Conservation (phyloP, 495 filamentous ascomycete genomes). For the Penicillium goetzii region DNA sequence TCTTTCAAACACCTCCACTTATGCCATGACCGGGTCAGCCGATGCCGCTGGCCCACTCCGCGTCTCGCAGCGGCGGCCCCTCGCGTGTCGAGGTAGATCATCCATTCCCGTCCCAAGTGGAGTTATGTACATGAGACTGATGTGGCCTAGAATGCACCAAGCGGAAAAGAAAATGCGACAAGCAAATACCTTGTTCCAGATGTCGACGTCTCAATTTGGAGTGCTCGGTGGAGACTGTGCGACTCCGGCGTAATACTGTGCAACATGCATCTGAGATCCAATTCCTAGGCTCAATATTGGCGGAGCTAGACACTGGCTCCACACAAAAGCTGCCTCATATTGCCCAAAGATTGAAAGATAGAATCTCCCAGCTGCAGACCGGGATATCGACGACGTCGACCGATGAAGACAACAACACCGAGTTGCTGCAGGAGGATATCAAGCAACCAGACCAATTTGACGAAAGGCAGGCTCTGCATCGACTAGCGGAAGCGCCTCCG, state of each 20-base stretch:
- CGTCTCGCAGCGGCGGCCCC: constrained; percentile 38
- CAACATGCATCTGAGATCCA: constrained; percentile 38
- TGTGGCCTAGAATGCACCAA: constrained; percentile 34
- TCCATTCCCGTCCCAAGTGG: neutral
- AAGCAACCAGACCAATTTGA: constrained; percentile 9
- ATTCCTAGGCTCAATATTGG: constrained; percentile 32
- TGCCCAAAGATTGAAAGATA: constrained; percentile 22
- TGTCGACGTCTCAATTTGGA: constrained; percentile 34
- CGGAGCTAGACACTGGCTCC: constrained; percentile 26
- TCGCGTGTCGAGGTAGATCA: constrained; percentile 37
- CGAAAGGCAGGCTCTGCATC: constrained; percentile 10
- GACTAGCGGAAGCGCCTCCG: constrained; percentile 18
- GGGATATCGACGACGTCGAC: constrained; percentile 12
- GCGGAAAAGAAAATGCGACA: constrained; percentile 40
- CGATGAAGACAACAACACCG: neutral
- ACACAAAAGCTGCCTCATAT: constrained; percentile 17
- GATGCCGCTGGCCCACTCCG: constrained; percentile 21
- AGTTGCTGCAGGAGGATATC: constrained; percentile 10
- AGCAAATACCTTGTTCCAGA: constrained; percentile 37
- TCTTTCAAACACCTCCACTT: constrained; percentile 3
- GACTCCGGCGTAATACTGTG: constrained; percentile 30
- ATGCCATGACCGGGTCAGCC: constrained; percentile 18
- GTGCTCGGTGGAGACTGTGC: constrained; percentile 38
- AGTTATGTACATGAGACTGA: constrained; percentile 12
- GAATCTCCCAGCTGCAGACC: constrained; percentile 31